Base-by-base conservation (phyloP, 169 alveolate species). In the Eimeria praecox region DNA sequence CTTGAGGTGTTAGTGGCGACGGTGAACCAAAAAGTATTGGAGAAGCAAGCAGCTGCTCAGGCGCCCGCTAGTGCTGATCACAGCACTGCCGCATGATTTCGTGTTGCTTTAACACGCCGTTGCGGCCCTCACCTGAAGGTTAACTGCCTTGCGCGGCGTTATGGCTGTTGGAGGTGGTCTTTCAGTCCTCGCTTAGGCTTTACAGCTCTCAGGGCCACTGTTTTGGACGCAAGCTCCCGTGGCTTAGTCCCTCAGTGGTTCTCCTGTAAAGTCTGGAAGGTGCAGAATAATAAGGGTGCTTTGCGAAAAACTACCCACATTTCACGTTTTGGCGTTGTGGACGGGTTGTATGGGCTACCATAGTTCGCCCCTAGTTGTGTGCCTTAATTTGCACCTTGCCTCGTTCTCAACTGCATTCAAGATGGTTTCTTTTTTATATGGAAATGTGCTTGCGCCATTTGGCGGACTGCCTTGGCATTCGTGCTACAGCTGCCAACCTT, bases 11-110 rank as follows among this genome's bases (percentile, higher is more conserved):
- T 88, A 12, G 94, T 64, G 40, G 90, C 77, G 24, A 44, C 90
- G 93, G 35, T 82, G 90, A 90, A 71, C 62, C 94, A 69, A 64
- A 92, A 92, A 71, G 49, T 56, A 62, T 44, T 64, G 59, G 80
- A 69, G 80, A 71, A 83, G 90, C 94, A 93, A 64, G 69, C 87
- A 52, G 22, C 69, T 27, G 93, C 96, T 66, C 38, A 40, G 64
- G 94, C 75, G 27, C 27, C 94, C 9, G 94, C 62, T 83, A 56
- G 88, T 20, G 89, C 94, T 80, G 80, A n/a, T 33, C 49, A 64
- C 59, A 38, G 86, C 75, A 30, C 92, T 20, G 71, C 90, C 9
- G 42, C 93, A 42, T 87, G 62, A 87, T 33, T 33, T 46, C 83
- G 30, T 40, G 56, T n/a, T 64, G 46, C 35, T 1, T 42, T 71